phyloP scores from a whole-genome alignment of 2,329 filamentous ascomycete species.

The Diaporthe sp. region DNA sequence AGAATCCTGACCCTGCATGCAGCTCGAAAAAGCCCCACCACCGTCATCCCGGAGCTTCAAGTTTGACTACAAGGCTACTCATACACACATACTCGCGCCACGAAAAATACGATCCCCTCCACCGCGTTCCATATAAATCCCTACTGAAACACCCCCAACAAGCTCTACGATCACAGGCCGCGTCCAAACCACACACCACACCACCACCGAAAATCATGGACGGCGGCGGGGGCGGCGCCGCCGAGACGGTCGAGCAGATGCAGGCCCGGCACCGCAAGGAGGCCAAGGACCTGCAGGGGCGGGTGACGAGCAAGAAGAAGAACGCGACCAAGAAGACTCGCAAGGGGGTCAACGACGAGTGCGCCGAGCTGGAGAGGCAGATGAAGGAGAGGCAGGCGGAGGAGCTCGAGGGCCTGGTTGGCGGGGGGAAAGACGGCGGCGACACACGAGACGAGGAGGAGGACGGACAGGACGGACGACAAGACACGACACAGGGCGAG shows the following conservation, averaged over 20 bases:
- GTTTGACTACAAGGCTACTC: slow-evolving; percentile 17
- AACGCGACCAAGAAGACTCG: slow-evolving; percentile 89
- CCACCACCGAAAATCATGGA: slow-evolving; percentile 14
- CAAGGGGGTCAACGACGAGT: slow-evolving; percentile 83
- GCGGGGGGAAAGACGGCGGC: slow-evolving; percentile 41
- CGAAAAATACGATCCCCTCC: not conserved
- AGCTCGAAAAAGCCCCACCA: slow-evolving; percentile 11
- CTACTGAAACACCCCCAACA: not conserved
- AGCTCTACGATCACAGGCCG: not conserved
- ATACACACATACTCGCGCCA: not conserved
- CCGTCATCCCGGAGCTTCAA: slow-evolving; percentile 6
- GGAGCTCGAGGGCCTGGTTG: slow-evolving; percentile 65
- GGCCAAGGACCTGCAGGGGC: slow-evolving; percentile 85
- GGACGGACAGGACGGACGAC: slow-evolving; percentile 19
- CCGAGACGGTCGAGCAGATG: slow-evolving; percentile 79
- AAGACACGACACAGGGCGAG: slow-evolving; percentile 44
- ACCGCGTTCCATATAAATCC: too few species aligned
- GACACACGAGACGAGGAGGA: not conserved
- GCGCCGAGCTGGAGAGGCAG: slow-evolving; percentile 77
- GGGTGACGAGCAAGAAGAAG: slow-evolving; percentile 96
- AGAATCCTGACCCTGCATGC: not conserved
- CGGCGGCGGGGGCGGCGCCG: not conserved
- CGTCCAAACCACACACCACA: not conserved
- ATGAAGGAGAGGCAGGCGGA: slow-evolving; percentile 76
- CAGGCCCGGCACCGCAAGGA: slow-evolving; percentile 89